These are phyloP conservation scores for Kernera saxatilis DNA, from an alignment of 345 rosid genomes.

Conservation along the genomic window DNA sequence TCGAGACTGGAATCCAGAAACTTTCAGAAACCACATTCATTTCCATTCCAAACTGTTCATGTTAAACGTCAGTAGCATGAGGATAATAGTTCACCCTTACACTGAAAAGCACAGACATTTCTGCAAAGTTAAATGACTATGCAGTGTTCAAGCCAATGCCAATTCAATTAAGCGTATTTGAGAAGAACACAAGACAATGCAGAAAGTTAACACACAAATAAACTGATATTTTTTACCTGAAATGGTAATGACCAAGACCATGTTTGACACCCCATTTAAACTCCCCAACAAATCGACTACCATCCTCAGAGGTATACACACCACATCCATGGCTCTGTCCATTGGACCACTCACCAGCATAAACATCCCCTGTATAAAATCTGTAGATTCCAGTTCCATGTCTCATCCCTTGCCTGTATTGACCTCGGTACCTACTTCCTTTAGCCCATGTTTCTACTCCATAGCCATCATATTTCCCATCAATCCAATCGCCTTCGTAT, in stretches of 20 bases:
- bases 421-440: slow-evolving; percentile 82
- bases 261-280: slow-evolving; percentile 94
- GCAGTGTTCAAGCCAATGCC: neutral
- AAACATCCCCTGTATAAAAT: slow-evolving; percentile 75
- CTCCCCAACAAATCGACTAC: slow-evolving; percentile 69
- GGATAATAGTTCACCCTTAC: neutral
- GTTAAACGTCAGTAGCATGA: neutral
- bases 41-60: neutral
- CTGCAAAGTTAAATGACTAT: slow-evolving; percentile 12
- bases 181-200: slow-evolving; percentile 33
- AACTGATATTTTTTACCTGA: slow-evolving; percentile 48
- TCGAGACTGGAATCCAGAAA: neutral
- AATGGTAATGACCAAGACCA: slow-evolving; percentile 80
- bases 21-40: neutral
- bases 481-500: slow-evolving; percentile 86
- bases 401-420: slow-evolving; percentile 77
- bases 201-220: slow-evolving; percentile 29
- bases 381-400: slow-evolving; percentile 80
- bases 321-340: slow-evolving; percentile 90
- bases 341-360: slow-evolving; percentile 86
- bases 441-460: slow-evolving; percentile 89
- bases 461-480: slow-evolving; percentile 74
- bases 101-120: slow-evolving; percentile 35
- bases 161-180: neutral
- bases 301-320: slow-evolving; percentile 72